A percentile compares a stretch with the other conserved stretches of the same genome.
Evolutionary conservation across 139 green algal genomes (phyloP).

Genomic region (Bryopsis sp.): DNA sequence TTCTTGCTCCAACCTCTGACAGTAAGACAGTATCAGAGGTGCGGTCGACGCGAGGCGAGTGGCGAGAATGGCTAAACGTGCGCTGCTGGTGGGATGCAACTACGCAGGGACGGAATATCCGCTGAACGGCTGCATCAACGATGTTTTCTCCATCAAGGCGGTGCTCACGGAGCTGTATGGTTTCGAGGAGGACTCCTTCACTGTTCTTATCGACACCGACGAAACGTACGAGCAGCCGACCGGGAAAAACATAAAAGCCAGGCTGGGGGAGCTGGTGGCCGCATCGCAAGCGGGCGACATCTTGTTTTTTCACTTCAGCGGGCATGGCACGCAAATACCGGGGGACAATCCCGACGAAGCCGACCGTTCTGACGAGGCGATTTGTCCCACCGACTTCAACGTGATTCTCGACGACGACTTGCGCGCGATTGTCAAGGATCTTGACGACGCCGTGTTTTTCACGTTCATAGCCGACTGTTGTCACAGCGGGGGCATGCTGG

Average conservation of each 20-base stretch:
- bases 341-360: constrained; percentile 23
- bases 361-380: constrained; percentile 50
- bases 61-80: constrained; percentile 36
- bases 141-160: constrained; percentile 42
- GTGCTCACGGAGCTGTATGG: constrained; percentile 43
- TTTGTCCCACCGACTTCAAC: constrained; percentile 48
- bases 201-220: constrained; percentile 49
- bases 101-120: constrained; percentile 47
- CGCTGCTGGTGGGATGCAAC: constrained; percentile 52
- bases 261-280: constrained; percentile 40
- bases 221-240: constrained; percentile 36
- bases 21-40: too few species aligned
- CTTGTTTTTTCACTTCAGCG: constrained; percentile 61
- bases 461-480: constrained; percentile 67
- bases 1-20: too few species aligned
- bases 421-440: constrained; percentile 27
- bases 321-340: constrained; percentile 57
- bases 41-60: too few species aligned
- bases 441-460: constrained; percentile 39
- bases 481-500: constrained; percentile 51
- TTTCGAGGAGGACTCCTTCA: constrained; percentile 52
- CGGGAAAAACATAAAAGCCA: constrained; percentile 59
- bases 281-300: constrained; percentile 39
- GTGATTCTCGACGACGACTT: constrained; percentile 32
- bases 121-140: constrained; percentile 64